Evolutionary conservation across 352 stramenopile genomes (phyloP), one percentile per base, ranked within the genome.

Genomic region (Phytopythium ostracodes): DNA sequence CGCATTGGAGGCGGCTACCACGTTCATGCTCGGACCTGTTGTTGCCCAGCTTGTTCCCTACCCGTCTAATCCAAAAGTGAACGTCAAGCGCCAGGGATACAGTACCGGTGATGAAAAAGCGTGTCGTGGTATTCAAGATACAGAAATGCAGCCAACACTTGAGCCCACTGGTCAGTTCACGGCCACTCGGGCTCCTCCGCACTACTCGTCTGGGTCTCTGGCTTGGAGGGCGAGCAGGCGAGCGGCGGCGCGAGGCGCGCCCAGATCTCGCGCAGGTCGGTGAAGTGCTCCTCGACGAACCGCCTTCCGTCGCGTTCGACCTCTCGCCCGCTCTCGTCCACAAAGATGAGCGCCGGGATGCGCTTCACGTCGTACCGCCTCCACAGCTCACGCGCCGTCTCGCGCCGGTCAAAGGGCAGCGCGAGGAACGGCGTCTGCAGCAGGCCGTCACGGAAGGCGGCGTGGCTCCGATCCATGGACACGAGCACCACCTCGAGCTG

Each of bases 331-430:
- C 84, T 72, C 29, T 76, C 66, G 60, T 89, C 74, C 56, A 89
- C 76, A 40, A 89, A 89, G 50, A 89, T 79, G 60, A 89, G 79
- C 51, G 75, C 75, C 61, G 79, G 79, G 60, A 89, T 87, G 56
- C 70, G 85, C 72, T 85, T 86, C 24, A 87, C 76, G 36, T 89
- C 75, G 68, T 89, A 87, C 60, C 75, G 75, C 62, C 84, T 84
- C 73, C 79, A 81, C 31, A 89, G 59, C 47, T 86, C 75, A 62
- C 84, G 76, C 29, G 79, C 75, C 25, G 76, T 63, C 20, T 86
- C 73, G 24, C 72, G 77, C 11, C 70, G 71, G n/a, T 72, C 65
- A 38, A 84, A 86, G 9, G 79, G 79, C 51, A 89, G 65, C 6
- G 75, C 79, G 46, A 78, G 69, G 66, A 86, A 89, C 54, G 79